Conservation (phyloP, 139 green algal genomes). For the Picochlorum sp. region DNA sequence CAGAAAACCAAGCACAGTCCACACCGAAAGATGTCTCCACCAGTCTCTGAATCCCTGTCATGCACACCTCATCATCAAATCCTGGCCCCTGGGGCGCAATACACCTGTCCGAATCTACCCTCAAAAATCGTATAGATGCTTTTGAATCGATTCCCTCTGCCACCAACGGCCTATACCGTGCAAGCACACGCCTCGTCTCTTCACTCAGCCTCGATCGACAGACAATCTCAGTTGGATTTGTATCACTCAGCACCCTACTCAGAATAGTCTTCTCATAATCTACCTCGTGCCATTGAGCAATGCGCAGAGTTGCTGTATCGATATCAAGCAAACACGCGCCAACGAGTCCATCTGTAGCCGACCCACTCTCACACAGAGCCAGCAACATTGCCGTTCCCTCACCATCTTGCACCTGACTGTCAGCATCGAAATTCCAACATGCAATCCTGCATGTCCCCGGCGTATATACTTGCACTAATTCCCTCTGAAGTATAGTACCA, state of each 20-base stretch:
- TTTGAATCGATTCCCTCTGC: slow-evolving; percentile 1
- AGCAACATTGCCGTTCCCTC: slow-evolving; percentile 8
- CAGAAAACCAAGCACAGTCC: background rate
- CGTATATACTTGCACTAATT: slow-evolving; percentile 48
- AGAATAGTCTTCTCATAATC: slow-evolving; percentile 25
- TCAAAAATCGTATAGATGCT: too few species aligned
- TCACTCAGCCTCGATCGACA: background rate
- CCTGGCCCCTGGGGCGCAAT: too few species aligned
- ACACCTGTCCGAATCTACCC: too few species aligned
- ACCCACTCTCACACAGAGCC: slow-evolving; percentile 24
- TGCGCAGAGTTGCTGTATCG: slow-evolving; percentile 2
- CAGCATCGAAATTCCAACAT: slow-evolving; percentile 1
- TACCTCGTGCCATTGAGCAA: slow-evolving; percentile 20
- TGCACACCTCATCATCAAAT: too few species aligned
- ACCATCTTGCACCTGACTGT: slow-evolving; percentile 1
- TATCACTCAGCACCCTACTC: slow-evolving; percentile 23
- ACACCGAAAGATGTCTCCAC: background rate
- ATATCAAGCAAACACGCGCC: slow-evolving; percentile 41
- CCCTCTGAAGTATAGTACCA: slow-evolving; percentile 27
- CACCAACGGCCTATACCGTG: slow-evolving; percentile 6
- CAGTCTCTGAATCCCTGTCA: background rate
- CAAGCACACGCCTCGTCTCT: slow-evolving; percentile 18
- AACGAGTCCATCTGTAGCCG: slow-evolving; percentile 15
- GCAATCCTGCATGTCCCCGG: slow-evolving; percentile 36
- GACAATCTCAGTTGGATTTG: slow-evolving; percentile 33